These are phyloP conservation scores for Aspergillus aculeatus DNA, from an alignment of 2,329 filamentous ascomycete species.

Conservation along the genomic window DNA sequence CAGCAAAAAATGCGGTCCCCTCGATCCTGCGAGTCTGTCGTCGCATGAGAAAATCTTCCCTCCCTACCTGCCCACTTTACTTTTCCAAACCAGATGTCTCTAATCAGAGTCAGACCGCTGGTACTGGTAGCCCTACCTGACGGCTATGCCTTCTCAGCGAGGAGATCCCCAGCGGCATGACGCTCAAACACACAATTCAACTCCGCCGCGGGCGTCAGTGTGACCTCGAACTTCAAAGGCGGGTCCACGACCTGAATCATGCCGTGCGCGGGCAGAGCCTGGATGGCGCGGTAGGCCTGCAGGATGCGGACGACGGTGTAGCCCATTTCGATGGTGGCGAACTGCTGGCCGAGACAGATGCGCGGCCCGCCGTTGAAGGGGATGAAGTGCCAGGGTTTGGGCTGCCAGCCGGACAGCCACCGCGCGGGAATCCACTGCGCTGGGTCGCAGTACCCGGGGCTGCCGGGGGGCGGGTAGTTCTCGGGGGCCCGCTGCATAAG, in stretches of 20 bases:
- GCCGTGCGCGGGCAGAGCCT: conserved; percentile 32
- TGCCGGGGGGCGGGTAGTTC: conserved; percentile 46
- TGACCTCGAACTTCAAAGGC: conserved; percentile 38
- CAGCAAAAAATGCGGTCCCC: background rate
- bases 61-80: no score
- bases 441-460: conserved; percentile 41
- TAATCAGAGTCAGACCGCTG: background rate
- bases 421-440: conserved; percentile 51
- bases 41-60: background rate
- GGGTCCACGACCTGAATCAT: conserved; percentile 38
- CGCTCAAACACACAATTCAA: conserved; percentile 42
- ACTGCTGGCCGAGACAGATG: conserved; percentile 60
- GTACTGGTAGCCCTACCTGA: background rate
- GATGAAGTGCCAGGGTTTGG: conserved; percentile 55
- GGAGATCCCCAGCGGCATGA: conserved; percentile 21
- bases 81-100: background rate
- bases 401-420: conserved; percentile 52
- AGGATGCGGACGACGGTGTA: conserved; percentile 48
- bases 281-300: conserved; percentile 42
- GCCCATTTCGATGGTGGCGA: conserved; percentile 59
- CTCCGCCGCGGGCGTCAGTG: conserved; percentile 38
- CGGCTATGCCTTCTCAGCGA: background rate
- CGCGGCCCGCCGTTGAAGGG: conserved; percentile 55
- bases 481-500: conserved; percentile 53
- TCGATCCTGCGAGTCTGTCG: background rate